A percentile compares a stretch with the other conserved stretches of the same genome.
Evolutionary conservation across 345 rosid genomes (phyloP).

Genomic region (Gossypium stocksii): DNA sequence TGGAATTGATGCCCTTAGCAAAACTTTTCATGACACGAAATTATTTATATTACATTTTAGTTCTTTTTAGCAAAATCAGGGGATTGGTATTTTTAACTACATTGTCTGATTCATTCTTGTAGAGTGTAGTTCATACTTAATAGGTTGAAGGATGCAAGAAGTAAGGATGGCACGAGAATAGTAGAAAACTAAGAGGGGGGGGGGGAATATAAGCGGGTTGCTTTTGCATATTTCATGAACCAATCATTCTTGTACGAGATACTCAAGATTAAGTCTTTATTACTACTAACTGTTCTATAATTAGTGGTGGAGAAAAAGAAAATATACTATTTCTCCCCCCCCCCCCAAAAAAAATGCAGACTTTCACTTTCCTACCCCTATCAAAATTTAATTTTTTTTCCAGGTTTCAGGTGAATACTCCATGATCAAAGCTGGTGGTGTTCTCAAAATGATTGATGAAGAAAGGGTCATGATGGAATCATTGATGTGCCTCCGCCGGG

Average conservation of each 20-base stretch:
- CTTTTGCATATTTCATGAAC: too few species aligned
- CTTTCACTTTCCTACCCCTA: background rate
- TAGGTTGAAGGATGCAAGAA: background rate
- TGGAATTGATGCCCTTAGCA: background rate
- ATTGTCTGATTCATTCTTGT: background rate
- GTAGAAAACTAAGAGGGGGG: background rate
- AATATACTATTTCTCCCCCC: background rate
- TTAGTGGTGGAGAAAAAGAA: background rate
- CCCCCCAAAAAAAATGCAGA: background rate
- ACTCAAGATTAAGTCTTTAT: background rate
- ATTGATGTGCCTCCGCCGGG: constrained; percentile 72
- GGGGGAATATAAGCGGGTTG: too few species aligned
- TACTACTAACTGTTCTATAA: background rate
- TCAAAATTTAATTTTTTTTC: background rate
- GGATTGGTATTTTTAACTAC: background rate
- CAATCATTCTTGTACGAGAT: background rate
- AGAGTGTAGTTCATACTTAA: background rate
- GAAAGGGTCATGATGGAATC: constrained; percentile 95
- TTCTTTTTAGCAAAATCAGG: background rate
- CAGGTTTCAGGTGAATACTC: constrained; percentile 93
- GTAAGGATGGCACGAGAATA: background rate
- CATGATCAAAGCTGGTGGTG: constrained; percentile 88
- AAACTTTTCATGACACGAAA: background rate
- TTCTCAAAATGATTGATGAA: constrained; percentile 85
- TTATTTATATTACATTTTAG: background rate